Evolutionary conservation across 176 grass and related monocot genomes (phyloP), one percentile per base, ranked within the genome.

Genomic region (Panicum miliaceum): DNA sequence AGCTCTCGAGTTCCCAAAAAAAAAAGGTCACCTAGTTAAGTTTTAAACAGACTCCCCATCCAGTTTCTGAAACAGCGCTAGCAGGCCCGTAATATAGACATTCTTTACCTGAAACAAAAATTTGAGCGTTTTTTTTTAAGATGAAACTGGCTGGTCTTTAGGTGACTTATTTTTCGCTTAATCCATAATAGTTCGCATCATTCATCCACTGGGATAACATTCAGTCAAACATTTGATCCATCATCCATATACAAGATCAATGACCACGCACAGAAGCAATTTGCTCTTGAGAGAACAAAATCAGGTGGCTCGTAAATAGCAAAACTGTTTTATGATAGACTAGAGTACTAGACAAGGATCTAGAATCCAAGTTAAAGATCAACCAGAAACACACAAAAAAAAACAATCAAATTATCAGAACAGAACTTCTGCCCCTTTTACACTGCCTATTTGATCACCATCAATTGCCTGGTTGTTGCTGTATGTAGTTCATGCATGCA

Each of bases 401-500:
- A 53, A 81, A n/a, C 23, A 68, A 68, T 40, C 20, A 12, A 68
- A 18, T 4, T 50, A 80, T 80, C 45, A 80, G 32, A 80, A 52
- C 64, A 54, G 64, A 68, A 41, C 12, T 2, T 13, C 34, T 68
- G 46, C 63, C 63, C 36, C 51, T 65, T 65, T 22, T 3, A 26
- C 77, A 40, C 34, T 56, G 32, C 22, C 8, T 78, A 8, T 2
- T 20, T 64, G 59, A 14, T 4, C 58, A 63, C 45, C 16, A 22
- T 64, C 2, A 32, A 32, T 32, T 46, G 15, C 71, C 47, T 54
- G 51, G 32, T 22, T 14, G 50, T 32, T 32, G 50, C 18, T 20
- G 20, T 13, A 3, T 43, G 38, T 32, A 19, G 57, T 6, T 11
- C 52, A 29, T 40, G 46, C 61, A 68, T 34, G 10, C 48, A 36